Conservation (phyloP, 495 filamentous ascomycete genomes). For the Tuber microsphaerosporum region DNA sequence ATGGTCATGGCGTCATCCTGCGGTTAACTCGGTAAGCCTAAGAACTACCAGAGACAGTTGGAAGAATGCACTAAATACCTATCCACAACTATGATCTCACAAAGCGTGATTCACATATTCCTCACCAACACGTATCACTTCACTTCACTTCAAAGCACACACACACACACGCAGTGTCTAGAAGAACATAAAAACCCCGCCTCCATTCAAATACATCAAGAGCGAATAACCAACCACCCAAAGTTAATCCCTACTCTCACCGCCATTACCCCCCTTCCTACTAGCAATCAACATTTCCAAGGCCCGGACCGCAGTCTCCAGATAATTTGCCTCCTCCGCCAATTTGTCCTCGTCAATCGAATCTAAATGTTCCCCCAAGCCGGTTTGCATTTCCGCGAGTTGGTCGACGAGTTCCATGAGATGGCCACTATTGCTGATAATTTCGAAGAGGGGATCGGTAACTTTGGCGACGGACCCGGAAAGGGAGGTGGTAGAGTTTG, state of each 20-base stretch:
- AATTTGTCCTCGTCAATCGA: neutral
- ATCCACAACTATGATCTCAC: neutral
- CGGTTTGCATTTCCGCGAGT: neutral
- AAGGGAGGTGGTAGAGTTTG: neutral
- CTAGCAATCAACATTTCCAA: neutral
- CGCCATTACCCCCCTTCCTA: neutral
- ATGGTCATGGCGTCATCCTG: neutral
- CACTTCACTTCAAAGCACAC: neutral
- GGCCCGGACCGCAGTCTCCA: neutral
- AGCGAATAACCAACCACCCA: neutral
- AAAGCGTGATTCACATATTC: neutral
- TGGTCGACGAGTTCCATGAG: neutral
- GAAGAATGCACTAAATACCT: neutral
- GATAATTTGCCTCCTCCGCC: neutral
- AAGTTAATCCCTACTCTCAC: neutral
- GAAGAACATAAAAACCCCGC: neutral
- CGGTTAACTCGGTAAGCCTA: neutral
- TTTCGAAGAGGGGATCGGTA: neutral
- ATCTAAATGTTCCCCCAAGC: neutral
- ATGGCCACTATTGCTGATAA: neutral
- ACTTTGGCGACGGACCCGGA: neutral
- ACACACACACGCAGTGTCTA: neutral
- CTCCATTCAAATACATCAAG: neutral
- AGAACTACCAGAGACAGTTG: neutral
- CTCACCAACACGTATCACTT: neutral